These are phyloP conservation scores for Kickxella alabastrina DNA, from an alignment of 192 early-diverging fungal genomes.

Conservation along the genomic window DNA sequence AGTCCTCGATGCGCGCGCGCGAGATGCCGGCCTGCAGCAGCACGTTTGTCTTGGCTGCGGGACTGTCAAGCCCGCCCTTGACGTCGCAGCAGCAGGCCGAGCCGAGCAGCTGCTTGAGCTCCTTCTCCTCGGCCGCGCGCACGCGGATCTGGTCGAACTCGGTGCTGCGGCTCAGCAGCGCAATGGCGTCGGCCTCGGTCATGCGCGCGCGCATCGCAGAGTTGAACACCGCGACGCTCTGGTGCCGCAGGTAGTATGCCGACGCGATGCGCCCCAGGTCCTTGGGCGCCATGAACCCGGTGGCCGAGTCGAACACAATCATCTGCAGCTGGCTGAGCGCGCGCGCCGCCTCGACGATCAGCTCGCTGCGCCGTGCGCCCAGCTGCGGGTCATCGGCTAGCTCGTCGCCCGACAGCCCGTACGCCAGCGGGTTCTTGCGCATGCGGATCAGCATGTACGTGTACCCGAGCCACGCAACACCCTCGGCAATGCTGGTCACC, in stretches of 20 bases:
- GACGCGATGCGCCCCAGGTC: slow-evolving; percentile 92
- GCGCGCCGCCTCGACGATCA: slow-evolving; percentile 73
- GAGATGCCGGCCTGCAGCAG: slow-evolving; percentile 87
- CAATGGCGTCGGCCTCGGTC: slow-evolving; percentile 91
- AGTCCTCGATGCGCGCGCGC: slow-evolving; percentile 76
- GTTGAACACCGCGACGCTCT: slow-evolving; percentile 87
- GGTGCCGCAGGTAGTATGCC: slow-evolving; percentile 86
- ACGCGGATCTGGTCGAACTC: slow-evolving; percentile 95
- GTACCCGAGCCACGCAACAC: slow-evolving; percentile 94
- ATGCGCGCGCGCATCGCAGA: slow-evolving; percentile 77
- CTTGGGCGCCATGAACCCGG: slow-evolving; percentile 80
- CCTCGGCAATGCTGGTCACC: slow-evolving; percentile 93
- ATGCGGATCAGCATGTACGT: slow-evolving; percentile 96
- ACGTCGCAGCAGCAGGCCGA: slow-evolving; percentile 80
- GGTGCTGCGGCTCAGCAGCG: slow-evolving; percentile 81
- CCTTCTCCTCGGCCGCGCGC: slow-evolving; percentile 82
- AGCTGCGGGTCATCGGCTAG: slow-evolving; percentile 75
- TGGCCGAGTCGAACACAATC: slow-evolving; percentile 83
- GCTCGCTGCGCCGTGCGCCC: slow-evolving; percentile 72
- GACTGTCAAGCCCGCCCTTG: slow-evolving; percentile 77
- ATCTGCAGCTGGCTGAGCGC: slow-evolving; percentile 81
- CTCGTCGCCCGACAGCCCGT: slow-evolving; percentile 81
- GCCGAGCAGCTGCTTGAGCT: slow-evolving; percentile 69
- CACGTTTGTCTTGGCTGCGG: slow-evolving; percentile 90
- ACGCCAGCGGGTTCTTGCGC: slow-evolving; percentile 91